A percentile compares a stretch with the other conserved stretches of the same genome.
Conservation (phyloP, 1,284 basidiomycete genomes). For the Sporisorium reilianum region DNA sequence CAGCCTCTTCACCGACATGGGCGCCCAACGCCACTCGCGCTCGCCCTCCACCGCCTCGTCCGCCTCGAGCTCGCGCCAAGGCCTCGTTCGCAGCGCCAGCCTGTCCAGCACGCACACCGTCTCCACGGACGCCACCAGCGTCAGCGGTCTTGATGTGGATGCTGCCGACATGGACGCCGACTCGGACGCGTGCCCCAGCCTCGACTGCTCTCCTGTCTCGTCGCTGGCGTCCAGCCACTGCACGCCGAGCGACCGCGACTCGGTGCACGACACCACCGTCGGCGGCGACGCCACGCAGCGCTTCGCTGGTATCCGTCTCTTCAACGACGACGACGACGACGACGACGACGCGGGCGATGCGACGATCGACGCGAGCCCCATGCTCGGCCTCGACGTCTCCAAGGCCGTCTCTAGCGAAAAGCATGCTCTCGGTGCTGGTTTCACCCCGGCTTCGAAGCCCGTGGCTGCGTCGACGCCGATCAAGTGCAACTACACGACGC, state of each 20-base stretch:
- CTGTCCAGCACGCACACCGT: constrained; percentile 33
- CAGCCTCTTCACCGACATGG: constrained; percentile 12
- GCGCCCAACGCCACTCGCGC: constrained; percentile 17
- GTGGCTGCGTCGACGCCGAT: constrained; percentile 17
- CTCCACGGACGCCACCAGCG: constrained; percentile 45
- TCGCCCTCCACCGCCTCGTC: constrained; percentile 29
- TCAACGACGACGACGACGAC: constrained; percentile 21
- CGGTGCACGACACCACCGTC: constrained; percentile 35
- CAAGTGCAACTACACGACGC: constrained; percentile 57
- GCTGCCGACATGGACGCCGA: constrained; percentile 6
- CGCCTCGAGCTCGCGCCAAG: constrained; percentile 16
- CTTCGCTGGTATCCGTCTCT: constrained; percentile 41
- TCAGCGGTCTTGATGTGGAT: constrained; percentile 11
- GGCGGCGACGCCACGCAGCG: constrained; percentile 31
- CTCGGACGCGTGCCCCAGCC: constrained; percentile 43
- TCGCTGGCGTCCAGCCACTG: constrained; percentile 19
- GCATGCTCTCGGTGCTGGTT: constrained; percentile 5
- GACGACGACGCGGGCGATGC: constrained; percentile 39
- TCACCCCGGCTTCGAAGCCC: constrained; percentile 6
- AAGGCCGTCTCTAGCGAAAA: constrained; percentile 7
- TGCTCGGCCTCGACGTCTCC: constrained; percentile 28
- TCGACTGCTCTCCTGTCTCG: constrained; percentile 35
- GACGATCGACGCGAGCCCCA: constrained; percentile 31
- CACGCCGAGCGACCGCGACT: constrained; percentile 22
- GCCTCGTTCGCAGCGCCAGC: constrained; percentile 39